Conservation (phyloP, 352 stramenopile species). For the Globisporangium canariense region DNA sequence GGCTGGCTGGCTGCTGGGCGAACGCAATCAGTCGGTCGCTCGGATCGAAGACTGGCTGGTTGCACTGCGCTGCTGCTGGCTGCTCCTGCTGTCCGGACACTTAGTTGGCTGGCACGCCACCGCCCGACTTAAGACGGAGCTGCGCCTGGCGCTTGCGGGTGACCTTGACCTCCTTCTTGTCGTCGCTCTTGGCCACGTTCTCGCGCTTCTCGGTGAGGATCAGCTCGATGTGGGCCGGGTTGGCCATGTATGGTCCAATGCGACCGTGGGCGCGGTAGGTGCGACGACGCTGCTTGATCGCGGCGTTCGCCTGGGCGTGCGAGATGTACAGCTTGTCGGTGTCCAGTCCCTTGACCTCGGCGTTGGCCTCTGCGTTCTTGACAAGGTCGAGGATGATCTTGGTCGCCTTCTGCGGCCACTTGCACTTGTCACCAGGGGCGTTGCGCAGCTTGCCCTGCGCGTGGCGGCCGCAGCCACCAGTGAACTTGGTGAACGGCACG, state of each 20-base stretch:
- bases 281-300: slow-evolving; percentile 97
- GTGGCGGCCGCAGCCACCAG: slow-evolving; percentile 97
- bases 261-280: slow-evolving; percentile 98
- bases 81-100: slow-evolving; percentile 15
- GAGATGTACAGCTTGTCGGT: slow-evolving; percentile 95
- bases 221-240: slow-evolving; percentile 99
- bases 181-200: slow-evolving; percentile 91
- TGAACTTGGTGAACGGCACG: slow-evolving; percentile 99
- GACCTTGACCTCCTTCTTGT: slow-evolving; percentile 81
- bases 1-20: not conserved
- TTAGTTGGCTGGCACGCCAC: slow-evolving; percentile 84
- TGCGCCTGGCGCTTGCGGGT: slow-evolving; percentile 87
- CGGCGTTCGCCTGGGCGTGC: slow-evolving; percentile 97
- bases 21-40: not conserved
- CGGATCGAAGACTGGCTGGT: not conserved
- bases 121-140: slow-evolving; percentile 87
- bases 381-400: slow-evolving; percentile 98
- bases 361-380: slow-evolving; percentile 99
- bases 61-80: slow-evolving; percentile 6
- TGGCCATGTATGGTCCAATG: slow-evolving; percentile 98
- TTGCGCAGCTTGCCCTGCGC: slow-evolving; percentile 95
- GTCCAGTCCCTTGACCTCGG: slow-evolving; percentile 97
- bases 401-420: slow-evolving; percentile 98
- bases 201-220: slow-evolving; percentile 96
- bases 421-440: slow-evolving; percentile 95